Evolutionary conservation across 371 early-diverging fungal genomes (phyloP).

Genomic region (Dichotomocladium elegans): DNA sequence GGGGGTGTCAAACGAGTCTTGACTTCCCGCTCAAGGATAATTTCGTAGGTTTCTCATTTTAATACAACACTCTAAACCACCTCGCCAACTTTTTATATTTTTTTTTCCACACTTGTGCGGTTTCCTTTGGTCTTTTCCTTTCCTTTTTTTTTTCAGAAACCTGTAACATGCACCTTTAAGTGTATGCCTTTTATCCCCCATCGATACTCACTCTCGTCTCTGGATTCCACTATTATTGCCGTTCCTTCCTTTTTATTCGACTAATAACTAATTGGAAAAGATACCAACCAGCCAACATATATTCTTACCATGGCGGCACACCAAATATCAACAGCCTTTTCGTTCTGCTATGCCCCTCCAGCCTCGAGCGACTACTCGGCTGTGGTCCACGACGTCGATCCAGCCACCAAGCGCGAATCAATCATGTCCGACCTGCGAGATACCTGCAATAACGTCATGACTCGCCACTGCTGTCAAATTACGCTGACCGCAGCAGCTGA

Average conservation of each 20-base stretch:
- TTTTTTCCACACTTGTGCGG: slow-evolving; percentile 4
- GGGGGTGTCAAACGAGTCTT: slow-evolving; percentile 1
- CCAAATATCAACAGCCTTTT: slow-evolving; percentile 16
- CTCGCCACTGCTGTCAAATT: slow-evolving; percentile 19
- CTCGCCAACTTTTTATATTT: slow-evolving; percentile 24
- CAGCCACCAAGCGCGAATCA: slow-evolving; percentile 2
- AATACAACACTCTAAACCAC: slow-evolving; percentile 13
- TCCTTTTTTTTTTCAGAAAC: slow-evolving; percentile 1
- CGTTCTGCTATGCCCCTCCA: slow-evolving; percentile 25
- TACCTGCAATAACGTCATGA: slow-evolving; percentile 20
- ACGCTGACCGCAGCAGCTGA: slow-evolving; percentile 19
- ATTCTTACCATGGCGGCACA: slow-evolving; percentile 9
- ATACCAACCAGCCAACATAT: slow-evolving; percentile 1
- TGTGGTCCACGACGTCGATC: neutral
- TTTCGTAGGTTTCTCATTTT: slow-evolving; percentile 24
- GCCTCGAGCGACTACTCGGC: slow-evolving; percentile 12
- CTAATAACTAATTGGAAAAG: slow-evolving; percentile 6
- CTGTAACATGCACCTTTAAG: slow-evolving; percentile 17
- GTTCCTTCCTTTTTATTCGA: slow-evolving; percentile 1
- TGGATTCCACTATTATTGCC: slow-evolving; percentile 1
- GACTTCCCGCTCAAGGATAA: slow-evolving; percentile 1
- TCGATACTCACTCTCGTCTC: neutral
- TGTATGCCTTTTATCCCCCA: slow-evolving; percentile 3
- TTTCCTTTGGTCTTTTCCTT: slow-evolving; percentile 12
- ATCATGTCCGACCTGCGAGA: slow-evolving; percentile 17